Percentiles rank a stretch among this genome's conserved stretches.
These are phyloP conservation scores for Novymonas esmeraldas DNA, from an alignment of 208 protist species.

Conservation along the genomic window DNA sequence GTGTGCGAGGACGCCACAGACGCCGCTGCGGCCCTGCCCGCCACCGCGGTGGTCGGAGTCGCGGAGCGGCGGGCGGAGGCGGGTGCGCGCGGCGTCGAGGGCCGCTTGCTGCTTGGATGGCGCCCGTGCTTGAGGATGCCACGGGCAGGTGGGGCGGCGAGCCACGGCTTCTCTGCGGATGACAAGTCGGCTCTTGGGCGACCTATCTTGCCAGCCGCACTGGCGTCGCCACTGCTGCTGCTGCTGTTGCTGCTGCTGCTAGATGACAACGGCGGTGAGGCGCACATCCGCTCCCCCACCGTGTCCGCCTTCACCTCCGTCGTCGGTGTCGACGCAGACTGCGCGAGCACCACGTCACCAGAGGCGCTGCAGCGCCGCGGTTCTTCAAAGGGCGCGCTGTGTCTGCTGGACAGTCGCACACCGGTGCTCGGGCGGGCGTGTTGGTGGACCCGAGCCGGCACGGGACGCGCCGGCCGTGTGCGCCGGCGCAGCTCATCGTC, in stretches of 20 bases:
- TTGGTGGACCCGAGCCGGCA: too few relatives aligned
- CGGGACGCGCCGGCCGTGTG: not conserved
- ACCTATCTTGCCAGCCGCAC: not conserved
- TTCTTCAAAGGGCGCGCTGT: too few relatives aligned
- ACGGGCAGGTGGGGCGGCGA: not conserved
- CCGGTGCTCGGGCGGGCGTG: not conserved
- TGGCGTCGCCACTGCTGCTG: not conserved
- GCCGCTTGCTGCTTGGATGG: not conserved
- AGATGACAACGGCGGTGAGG: not conserved
- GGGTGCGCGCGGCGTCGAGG: not conserved
- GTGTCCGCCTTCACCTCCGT: too few relatives aligned
- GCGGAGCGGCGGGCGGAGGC: not conserved
- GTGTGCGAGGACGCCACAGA: not conserved
- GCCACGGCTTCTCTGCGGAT: slow-evolving; percentile 7
- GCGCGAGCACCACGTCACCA: not conserved
- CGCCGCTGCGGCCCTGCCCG: not conserved
- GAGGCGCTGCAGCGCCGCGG: not conserved
- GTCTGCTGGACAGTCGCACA: too few relatives aligned
- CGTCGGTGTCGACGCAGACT: too few relatives aligned
- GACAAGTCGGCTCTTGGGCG: too few relatives aligned
- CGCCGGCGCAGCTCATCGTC: not conserved
- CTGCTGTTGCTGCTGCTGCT: not conserved
- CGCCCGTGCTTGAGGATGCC: slow-evolving; percentile 11
- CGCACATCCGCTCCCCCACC: too few relatives aligned
- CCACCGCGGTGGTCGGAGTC: too few relatives aligned